Evolutionary conservation across 495 filamentous ascomycete genomes (phyloP), one percentile per base, ranked within the genome.

Genomic region (Thozetella sp.): DNA sequence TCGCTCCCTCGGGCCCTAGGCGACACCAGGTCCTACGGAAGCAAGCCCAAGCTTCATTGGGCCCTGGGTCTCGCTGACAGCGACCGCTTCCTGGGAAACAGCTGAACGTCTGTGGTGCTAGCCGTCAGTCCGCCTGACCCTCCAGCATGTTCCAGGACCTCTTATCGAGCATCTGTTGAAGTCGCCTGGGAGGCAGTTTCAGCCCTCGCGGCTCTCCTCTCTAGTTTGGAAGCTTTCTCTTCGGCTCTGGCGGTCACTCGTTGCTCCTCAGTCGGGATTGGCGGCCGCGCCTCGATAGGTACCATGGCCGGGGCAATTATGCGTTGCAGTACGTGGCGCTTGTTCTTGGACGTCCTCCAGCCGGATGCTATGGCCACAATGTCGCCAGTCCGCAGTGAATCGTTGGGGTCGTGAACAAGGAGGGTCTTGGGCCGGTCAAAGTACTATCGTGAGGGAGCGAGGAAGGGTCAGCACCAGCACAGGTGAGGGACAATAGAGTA

Each of bases 321-420:
- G 55, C 82, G 72, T 70, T 90, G 88, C 23, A 95, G 88, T 26
- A 94, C 89, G 71, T 93, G 90, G 25, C 82, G 86, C 61, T 93
- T 91, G 55, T 72, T 68, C 55, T 87, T 86, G 60, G 83, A 83
- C 58, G 82, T 81, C 17, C 87, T 84, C 67, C 76, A 87, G 45
- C 88, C 88, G 22, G 87, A 82, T 22, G 83, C 83, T 68, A 95
- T 90, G 70, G 87, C 84, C n/a, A 96, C 86, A 15, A 94, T 84
- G 72, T 96, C 92, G 67, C 92, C 92, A 51, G 82, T 77, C 56
- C 88, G 84, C 53, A 92, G 78, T 15, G 90, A 92, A 77, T 88
- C 84, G 67, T 71, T 74, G 6, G 91, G 92, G 77, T 96, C 92
- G 69, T 90, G 84, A 17, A 93, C 91, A 30, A 93, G 81, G 72